Evolutionary conservation across 495 filamentous ascomycete species (phyloP), one percentile per base, ranked within the genome.

Genomic region (Podospora conica): DNA sequence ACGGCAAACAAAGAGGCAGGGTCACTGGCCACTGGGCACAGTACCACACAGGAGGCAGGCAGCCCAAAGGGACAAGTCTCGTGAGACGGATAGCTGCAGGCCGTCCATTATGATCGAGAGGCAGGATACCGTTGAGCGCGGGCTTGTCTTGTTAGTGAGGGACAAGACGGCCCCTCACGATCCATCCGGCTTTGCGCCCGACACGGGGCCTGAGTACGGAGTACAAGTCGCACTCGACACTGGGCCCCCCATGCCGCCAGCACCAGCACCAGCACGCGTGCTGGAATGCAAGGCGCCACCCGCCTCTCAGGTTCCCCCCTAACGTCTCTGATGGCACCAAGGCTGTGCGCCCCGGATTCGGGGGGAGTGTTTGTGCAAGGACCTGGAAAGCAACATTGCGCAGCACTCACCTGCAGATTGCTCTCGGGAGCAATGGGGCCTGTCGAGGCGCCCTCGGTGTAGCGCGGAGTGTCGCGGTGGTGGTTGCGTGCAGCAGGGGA

Each of bases 41-140:
- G 40, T n/a, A 48, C 40, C 29, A 53, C 33, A 28, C 24, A 31
- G 24, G 54, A 55, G 63, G 54, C 22, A 64, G 54, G 58, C 63
- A 11, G 18, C 55, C 27, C 25, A 23, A 40, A n/a, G 31, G 40
- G 21, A n/a, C 31, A 64, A 28, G 55, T 64, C 63, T 64, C 63
- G 63, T 64, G 63, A 64, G 55, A 25, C 63, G 63, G 63, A 40
- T 64, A 25, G 21, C 57, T 58, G 63, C 63, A 64, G 61, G 53
- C 61, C 53, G 53, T 53, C 53, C 61, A n/a, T 63, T 63, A 55
- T 64, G 63, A 64, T 64, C 63, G 55, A 55, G 63, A 64, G 40
- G 63, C 54, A 57, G 22, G 55, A 31, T 28, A n/a, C 24, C 27
- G 29, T 61, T 15, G 40, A 48, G 40, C 5, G 40, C 18, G 18